Conservation (phyloP, 306 rosid species). For the Cyclanthera cordifolia region DNA sequence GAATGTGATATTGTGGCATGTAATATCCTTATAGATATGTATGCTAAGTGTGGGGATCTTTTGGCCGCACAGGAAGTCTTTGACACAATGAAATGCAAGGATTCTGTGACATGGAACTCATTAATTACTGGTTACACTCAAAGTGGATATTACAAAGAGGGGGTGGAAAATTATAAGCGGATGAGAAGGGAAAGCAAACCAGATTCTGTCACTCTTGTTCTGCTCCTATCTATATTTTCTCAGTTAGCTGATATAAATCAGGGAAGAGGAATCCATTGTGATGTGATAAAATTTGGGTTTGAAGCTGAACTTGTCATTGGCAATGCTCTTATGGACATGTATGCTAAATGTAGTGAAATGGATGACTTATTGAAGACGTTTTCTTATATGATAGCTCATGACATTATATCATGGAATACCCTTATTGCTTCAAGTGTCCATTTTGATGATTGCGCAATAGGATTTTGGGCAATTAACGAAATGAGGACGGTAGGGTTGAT, state of each 20-base stretch:
- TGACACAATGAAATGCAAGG: conserved; percentile 29
- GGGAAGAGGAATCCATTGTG: conserved; percentile 23
- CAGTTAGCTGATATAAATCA: conserved; percentile 12
- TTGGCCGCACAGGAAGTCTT: conserved; percentile 37
- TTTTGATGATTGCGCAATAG: conserved; percentile 19
- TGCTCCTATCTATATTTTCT: conserved; percentile 17
- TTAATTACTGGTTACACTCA: conserved; percentile 35
- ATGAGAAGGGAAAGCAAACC: conserved; percentile 20
- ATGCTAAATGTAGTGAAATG: conserved; percentile 27
- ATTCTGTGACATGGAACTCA: conserved; percentile 47
- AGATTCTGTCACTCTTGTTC: conserved; percentile 22
- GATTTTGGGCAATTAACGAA: conserved; percentile 9
- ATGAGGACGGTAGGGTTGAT: conserved; percentile 24
- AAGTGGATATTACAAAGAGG: conserved; percentile 17
- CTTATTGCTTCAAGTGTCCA: conserved; percentile 23
- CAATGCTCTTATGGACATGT: conserved; percentile 26
- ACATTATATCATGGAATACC: conserved; percentile 27
- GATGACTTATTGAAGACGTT: conserved; percentile 14
- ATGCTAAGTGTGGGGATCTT: conserved; percentile 41
- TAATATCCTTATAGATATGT: conserved; percentile 37
- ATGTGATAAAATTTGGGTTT: conserved; percentile 21
- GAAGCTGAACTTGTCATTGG: conserved; percentile 14
- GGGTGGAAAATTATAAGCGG: conserved; percentile 18
- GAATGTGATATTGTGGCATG: conserved; percentile 24
- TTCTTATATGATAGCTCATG: conserved; percentile 21